Percentiles rank a stretch among this genome's conserved stretches.
Conservation (phyloP, 2,329 filamentous ascomycete genomes). For the Lachnellula subtilissima region DNA sequence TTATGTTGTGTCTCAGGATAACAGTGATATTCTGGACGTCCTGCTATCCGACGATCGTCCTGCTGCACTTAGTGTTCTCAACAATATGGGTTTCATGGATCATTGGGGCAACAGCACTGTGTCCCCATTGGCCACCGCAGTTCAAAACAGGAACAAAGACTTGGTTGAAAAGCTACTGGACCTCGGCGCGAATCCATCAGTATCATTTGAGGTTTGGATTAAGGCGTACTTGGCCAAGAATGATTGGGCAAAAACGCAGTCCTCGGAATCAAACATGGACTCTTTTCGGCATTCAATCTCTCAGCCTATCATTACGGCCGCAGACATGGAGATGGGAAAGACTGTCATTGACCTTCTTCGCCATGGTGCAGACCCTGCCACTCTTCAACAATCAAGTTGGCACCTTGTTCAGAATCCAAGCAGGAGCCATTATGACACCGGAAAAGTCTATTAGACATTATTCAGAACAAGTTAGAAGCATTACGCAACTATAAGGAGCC, state of each 20-base stretch:
- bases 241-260: slow-evolving; percentile 33
- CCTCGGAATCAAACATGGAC: slow-evolving; percentile 44
- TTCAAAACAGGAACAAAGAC: slow-evolving; percentile 46
- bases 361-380: slow-evolving; percentile 61
- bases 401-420: slow-evolving; percentile 31
- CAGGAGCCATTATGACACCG: slow-evolving; percentile 32
- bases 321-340: slow-evolving; percentile 44
- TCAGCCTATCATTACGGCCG: slow-evolving; percentile 65
- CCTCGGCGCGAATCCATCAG: slow-evolving; percentile 52
- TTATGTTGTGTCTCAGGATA: slow-evolving; percentile 51
- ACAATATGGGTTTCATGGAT: slow-evolving; percentile 51
- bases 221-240: slow-evolving; percentile 47
- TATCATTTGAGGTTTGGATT: slow-evolving; percentile 62
- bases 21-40: slow-evolving; percentile 43
- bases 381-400: slow-evolving; percentile 42
- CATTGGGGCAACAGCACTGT: slow-evolving; percentile 35
- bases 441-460: slow-evolving; percentile 55
- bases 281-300: slow-evolving; percentile 44
- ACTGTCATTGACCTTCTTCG: slow-evolving; percentile 50
- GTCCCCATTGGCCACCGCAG: slow-evolving; percentile 55
- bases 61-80: slow-evolving; percentile 59
- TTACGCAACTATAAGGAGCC: slow-evolving; percentile 35
- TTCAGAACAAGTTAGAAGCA: slow-evolving; percentile 46
- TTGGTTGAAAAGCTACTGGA: slow-evolving; percentile 58
- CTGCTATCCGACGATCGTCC: slow-evolving; percentile 54